phyloP scores from a whole-genome alignment of 768 basidiomycete species.

The Boletus patriciae region DNA sequence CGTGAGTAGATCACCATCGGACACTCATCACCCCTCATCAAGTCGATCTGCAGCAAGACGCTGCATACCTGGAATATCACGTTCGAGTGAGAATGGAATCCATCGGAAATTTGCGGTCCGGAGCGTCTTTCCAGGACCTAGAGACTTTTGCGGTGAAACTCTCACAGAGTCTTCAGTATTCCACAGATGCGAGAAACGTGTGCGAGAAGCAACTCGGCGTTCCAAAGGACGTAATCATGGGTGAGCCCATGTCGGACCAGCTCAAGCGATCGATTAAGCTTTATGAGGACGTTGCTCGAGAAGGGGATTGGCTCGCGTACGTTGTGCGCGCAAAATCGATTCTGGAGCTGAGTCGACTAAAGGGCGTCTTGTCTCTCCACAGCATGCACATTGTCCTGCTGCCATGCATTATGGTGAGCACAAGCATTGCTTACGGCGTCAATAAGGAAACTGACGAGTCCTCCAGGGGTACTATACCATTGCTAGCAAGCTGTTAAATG shows the following conservation, averaged over 20 bases:
- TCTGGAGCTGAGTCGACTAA: background rate
- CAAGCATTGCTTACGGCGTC: background rate
- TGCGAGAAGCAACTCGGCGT: background rate
- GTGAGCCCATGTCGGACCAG: background rate
- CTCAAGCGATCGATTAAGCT: background rate
- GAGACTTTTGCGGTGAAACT: background rate
- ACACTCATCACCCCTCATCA: too few relatives aligned
- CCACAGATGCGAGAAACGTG: background rate
- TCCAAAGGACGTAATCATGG: background rate
- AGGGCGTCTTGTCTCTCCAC: background rate
- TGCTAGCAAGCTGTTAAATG: background rate
- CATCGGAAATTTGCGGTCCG: background rate
- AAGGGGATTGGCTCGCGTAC: background rate
- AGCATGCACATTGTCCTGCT: background rate
- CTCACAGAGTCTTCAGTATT: background rate
- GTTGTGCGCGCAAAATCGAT: background rate
- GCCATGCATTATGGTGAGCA: background rate
- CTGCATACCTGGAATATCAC: background rate
- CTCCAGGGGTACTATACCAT: background rate
- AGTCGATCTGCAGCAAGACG: background rate
- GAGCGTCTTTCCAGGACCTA: background rate
- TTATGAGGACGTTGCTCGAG: background rate
- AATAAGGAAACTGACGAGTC: background rate
- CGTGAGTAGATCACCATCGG: too few relatives aligned
- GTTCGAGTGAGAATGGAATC: background rate